Base-by-base conservation (phyloP, 1,284 basidiomycete genomes). In the Apiotrichum sp. region DNA sequence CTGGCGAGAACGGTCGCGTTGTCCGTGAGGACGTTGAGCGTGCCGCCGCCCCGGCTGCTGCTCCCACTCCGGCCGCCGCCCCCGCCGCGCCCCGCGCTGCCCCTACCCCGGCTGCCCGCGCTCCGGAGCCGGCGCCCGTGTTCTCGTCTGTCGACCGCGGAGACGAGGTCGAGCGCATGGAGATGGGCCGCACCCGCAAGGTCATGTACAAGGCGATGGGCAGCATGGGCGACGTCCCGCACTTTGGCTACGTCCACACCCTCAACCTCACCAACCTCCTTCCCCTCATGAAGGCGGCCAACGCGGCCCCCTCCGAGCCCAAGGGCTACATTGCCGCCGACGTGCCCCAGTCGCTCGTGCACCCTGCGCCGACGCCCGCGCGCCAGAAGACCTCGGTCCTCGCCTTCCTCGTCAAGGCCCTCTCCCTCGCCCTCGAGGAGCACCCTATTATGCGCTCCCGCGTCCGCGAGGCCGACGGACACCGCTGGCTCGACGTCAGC, bases 181-280 rank as follows among this genome's bases (percentile, higher is more conserved):
- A 87, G 65, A 57, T 62, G 55, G 86, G 86, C 14, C 79, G 88
- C 62, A 91, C 88, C 8, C 79, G 89, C 56, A 84, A 85, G 70
- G 84, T 84, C 40, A 92, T 92, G 89, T 92, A 84, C 83, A 87
- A 87, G 64, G 87, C 87, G 1, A 90, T 92, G 87, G 82, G 80
- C 22, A 86, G 86, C 33, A 69, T 70, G 63, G 70, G 66, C 29
- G 45, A 48, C 63, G 87, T 93, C 1, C 82, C 89, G 14, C 86
- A 86, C 73, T 91, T 92, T 62, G 87, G 86, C 62, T 90, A 89
- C 70, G 84, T 87, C 1, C 87, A 89, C 4, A 86, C 84, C 2
- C 77, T 96, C 35, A 89, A 96, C 72, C 79, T 96, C 31, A 96
- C 92, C 0, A 79, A 81, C 4, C 78, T 93, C 9, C 78, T 93